Evolutionary conservation across 805 yeast genomes (phyloP).

Genomic region (Metschnikowia noctiluminum): DNA sequence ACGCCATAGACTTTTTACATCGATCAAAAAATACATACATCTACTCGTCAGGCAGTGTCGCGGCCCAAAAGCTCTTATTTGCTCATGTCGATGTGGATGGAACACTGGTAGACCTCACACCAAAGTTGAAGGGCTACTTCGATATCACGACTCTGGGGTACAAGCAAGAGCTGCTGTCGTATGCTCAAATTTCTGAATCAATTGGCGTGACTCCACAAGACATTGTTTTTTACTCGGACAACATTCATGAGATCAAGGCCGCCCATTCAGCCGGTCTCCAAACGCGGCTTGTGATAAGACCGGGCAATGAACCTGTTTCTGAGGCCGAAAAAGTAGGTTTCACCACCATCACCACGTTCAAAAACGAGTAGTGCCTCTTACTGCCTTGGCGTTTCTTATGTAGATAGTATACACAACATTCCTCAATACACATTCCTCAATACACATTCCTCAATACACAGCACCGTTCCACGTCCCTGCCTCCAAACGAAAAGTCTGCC

Average conservation of each 20-base stretch:
- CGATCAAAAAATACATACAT: conserved; percentile 48
- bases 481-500: too few species aligned
- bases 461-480: too few species aligned
- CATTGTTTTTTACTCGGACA: conserved; percentile 76
- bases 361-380: background rate
- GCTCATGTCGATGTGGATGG: conserved; percentile 47
- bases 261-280: conserved; percentile 64
- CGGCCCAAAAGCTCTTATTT: conserved; percentile 81
- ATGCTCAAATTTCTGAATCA: conserved; percentile 47
- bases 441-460: too few species aligned
- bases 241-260: conserved; percentile 71
- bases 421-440: too few species aligned
- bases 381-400: background rate
- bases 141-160: conserved; percentile 84
- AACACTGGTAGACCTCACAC: conserved; percentile 49
- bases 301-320: conserved; percentile 63
- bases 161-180: conserved; percentile 58
- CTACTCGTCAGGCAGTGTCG: conserved; percentile 86
- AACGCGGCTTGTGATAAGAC: conserved; percentile 59
- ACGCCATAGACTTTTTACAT: conserved; percentile 60
- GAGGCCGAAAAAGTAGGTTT: conserved; percentile 26
- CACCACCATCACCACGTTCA: conserved; percentile 8
- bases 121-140: conserved; percentile 60
- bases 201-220: conserved; percentile 34
- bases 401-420: too few species aligned